Evolutionary conservation across 139 green algal species (phyloP).

Genomic region (Chlorella ohadii): DNA sequence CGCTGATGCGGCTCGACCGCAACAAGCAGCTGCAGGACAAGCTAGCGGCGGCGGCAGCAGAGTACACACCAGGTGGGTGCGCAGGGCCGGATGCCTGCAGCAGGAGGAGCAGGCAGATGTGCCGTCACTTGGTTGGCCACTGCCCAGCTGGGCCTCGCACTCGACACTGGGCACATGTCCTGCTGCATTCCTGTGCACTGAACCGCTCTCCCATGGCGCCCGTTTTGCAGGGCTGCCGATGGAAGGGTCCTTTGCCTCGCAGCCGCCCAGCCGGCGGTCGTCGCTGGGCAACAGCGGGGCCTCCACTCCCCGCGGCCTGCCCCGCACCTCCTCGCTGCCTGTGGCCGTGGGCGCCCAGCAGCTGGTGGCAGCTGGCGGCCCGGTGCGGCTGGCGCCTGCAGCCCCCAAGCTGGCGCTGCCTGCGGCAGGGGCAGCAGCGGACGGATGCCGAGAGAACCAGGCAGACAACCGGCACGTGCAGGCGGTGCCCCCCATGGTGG

Average conservation of each 20-base stretch:
- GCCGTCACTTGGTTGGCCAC: too few species aligned
- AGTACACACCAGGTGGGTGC: conserved; percentile 32
- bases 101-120: too few species aligned
- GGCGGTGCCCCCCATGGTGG: background rate
- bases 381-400: background rate
- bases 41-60: conserved; percentile 53
- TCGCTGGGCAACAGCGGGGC: conserved; percentile 16
- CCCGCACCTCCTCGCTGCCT: background rate
- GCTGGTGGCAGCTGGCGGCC: background rate
- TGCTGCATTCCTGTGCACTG: too few species aligned
- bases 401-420: conserved; percentile 18
- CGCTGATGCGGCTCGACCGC: conserved; percentile 49
- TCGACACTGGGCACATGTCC: too few species aligned
- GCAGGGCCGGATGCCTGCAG: background rate
- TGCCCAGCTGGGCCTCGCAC: too few species aligned
- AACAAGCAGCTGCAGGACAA: conserved; percentile 59
- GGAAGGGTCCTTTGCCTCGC: background rate
- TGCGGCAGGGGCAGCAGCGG: background rate
- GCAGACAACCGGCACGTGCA: conserved; percentile 2
- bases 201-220: background rate
- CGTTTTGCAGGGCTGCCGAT: background rate
- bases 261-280: conserved; percentile 14
- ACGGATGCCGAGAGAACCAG: conserved; percentile 19
- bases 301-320: conserved; percentile 14
- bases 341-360: background rate